Conservation (phyloP, 2,329 filamentous ascomycete genomes). For the Magnaporthales sp. region DNA sequence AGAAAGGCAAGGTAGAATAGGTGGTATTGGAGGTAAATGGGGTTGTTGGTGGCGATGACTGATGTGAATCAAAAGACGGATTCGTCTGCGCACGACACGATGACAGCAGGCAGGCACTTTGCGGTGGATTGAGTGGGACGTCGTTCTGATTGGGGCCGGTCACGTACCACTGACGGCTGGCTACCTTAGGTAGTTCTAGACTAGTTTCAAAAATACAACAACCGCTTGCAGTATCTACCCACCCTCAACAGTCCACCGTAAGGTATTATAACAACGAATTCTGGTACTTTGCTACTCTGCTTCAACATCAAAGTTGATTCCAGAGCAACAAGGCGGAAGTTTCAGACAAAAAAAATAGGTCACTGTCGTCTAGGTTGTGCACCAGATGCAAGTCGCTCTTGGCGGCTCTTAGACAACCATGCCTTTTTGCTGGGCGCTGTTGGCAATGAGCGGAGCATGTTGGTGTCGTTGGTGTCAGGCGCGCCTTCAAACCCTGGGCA, state of each 20-base stretch:
- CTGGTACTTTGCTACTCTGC: neutral
- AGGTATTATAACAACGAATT: too few relatives aligned
- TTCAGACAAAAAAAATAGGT: neutral
- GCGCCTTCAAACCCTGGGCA: too few relatives aligned
- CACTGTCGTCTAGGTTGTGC: neutral
- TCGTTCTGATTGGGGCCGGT: neutral
- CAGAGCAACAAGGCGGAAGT: neutral
- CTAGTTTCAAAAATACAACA: neutral
- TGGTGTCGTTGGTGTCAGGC: neutral
- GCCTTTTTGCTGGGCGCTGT: neutral
- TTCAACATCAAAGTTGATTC: neutral
- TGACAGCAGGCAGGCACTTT: neutral
- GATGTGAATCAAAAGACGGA: neutral
- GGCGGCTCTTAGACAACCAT: neutral
- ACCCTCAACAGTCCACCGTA: neutral
- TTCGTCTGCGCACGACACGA: neutral
- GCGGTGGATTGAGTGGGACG: neutral
- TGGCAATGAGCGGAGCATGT: neutral
- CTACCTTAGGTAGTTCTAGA: neutral
- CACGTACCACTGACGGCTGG: neutral
- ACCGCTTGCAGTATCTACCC: neutral
- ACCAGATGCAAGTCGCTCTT: neutral
- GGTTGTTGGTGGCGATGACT: neutral
- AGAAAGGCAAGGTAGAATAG: neutral
- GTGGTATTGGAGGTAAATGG: neutral